Evolutionary conservation across 2,329 filamentous ascomycete genomes (phyloP).

Genomic region (Huntiella omanensis): DNA sequence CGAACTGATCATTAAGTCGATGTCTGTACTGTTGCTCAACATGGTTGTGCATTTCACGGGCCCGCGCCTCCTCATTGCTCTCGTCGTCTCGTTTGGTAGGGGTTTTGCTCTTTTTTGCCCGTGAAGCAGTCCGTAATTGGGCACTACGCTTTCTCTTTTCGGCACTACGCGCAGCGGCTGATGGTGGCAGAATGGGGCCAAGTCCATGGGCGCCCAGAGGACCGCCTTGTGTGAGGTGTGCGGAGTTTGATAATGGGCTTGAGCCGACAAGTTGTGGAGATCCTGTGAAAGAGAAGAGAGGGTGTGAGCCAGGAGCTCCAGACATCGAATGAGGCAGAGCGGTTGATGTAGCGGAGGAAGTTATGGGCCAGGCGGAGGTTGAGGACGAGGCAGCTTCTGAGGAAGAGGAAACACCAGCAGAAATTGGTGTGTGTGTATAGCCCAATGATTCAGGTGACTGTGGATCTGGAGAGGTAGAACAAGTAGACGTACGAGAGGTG

Average conservation of each 20-base stretch:
- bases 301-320: neutral
- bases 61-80: conserved; percentile 23
- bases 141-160: conserved; percentile 11
- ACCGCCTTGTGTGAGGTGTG: neutral
- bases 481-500: neutral
- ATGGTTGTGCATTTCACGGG: conserved; percentile 23
- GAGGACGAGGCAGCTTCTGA: neutral
- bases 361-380: neutral
- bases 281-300: neutral
- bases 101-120: conserved; percentile 11
- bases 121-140: conserved; percentile 12
- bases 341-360: neutral
- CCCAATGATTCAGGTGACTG: neutral
- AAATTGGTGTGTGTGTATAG: neutral
- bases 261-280: neutral
- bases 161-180: neutral
- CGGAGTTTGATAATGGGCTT: neutral
- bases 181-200: neutral
- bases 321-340: neutral
- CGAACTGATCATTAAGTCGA: conserved; percentile 27
- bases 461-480: neutral
- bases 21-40: conserved; percentile 31
- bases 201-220: neutral
- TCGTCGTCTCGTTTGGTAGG: conserved; percentile 18
- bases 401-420: neutral